Evolutionary conservation across 164 flowering plant genomes (phyloP).

Genomic region (Magnolia changhungtana): DNA sequence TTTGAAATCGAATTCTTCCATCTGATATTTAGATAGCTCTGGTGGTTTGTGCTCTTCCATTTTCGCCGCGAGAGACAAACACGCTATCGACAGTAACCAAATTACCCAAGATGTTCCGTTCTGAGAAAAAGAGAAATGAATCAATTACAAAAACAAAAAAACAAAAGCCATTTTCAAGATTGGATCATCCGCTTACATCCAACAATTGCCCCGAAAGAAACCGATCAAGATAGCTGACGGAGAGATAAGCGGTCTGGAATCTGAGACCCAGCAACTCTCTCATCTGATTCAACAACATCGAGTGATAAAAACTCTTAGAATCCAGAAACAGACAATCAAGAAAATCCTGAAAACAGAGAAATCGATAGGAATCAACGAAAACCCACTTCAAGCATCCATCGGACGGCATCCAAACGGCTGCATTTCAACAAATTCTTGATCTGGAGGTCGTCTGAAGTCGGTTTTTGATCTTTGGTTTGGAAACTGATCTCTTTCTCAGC

Average conservation of each 20-base stretch:
- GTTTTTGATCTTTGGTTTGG: neutral
- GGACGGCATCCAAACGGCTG: slow-evolving; percentile 52
- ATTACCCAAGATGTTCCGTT: slow-evolving; percentile 50
- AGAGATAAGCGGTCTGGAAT: slow-evolving; percentile 50
- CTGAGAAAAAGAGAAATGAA: slow-evolving; percentile 19
- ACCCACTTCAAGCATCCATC: slow-evolving; percentile 62
- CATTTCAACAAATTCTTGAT: slow-evolving; percentile 32
- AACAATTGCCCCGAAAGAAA: slow-evolving; percentile 46
- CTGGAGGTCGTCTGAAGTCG: neutral
- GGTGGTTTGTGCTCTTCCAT: slow-evolving; percentile 60
- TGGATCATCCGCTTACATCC: slow-evolving; percentile 35
- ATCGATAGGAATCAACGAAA: neutral
- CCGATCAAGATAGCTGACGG: slow-evolving; percentile 52
- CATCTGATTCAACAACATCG: slow-evolving; percentile 32
- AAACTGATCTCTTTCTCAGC: slow-evolving; percentile 34
- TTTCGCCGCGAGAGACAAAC: slow-evolving; percentile 56
- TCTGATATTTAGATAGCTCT: slow-evolving; percentile 31
- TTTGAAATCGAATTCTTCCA: slow-evolving; percentile 38
- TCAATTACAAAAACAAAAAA: neutral
- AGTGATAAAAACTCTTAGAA: neutral
- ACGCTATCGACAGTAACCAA: slow-evolving; percentile 52
- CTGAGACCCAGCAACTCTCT: slow-evolving; percentile 40
- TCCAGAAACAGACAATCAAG: neutral
- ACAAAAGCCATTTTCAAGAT: neutral
- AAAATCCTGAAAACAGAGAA: slow-evolving; percentile 4